Conservation (phyloP, 1,139 yeast species). For the Geotrichum bryndzae region DNA sequence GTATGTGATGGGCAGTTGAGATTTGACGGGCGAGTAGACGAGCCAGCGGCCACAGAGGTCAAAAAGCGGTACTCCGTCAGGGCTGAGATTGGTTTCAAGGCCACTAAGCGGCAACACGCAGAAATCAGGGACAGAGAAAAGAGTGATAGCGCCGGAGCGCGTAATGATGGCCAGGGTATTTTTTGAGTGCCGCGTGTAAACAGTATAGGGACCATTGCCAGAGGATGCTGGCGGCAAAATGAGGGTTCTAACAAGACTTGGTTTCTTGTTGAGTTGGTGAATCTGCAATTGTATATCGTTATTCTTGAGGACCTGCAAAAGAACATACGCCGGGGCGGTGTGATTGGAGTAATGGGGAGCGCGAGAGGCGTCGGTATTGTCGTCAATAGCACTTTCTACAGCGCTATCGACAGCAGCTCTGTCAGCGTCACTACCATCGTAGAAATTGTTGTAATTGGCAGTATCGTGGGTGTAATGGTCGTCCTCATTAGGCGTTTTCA, state of each 20-base stretch:
- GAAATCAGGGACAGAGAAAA: conserved; percentile 21
- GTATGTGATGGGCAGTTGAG: conserved; percentile 4
- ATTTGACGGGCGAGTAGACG: conserved; percentile 21
- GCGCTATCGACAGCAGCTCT: not conserved
- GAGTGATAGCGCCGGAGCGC: conserved; percentile 22
- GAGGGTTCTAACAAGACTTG: conserved; percentile 20
- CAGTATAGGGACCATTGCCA: conserved; percentile 26
- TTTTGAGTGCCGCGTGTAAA: conserved; percentile 8
- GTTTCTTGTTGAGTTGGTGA: conserved; percentile 18
- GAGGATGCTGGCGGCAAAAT: conserved; percentile 27
- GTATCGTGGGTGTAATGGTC: not conserved
- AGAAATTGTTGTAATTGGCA: not conserved
- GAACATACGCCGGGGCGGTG: conserved; percentile 14
- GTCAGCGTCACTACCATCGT: not conserved
- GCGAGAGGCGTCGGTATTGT: not conserved
- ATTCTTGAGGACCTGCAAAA: conserved; percentile 23
- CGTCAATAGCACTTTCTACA: not conserved
- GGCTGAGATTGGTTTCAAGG: conserved; percentile 21
- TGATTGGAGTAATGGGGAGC: conserved; percentile 9
- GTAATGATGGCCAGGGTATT: conserved; percentile 23
- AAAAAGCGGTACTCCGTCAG: conserved; percentile 27
- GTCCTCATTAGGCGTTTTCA: not conserved
- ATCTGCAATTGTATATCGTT: conserved; percentile 21
- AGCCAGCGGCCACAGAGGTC: conserved; percentile 30
- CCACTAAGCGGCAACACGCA: conserved; percentile 23